Base-by-base conservation (phyloP, 306 rosid species). In the Biancaea sappan region DNA sequence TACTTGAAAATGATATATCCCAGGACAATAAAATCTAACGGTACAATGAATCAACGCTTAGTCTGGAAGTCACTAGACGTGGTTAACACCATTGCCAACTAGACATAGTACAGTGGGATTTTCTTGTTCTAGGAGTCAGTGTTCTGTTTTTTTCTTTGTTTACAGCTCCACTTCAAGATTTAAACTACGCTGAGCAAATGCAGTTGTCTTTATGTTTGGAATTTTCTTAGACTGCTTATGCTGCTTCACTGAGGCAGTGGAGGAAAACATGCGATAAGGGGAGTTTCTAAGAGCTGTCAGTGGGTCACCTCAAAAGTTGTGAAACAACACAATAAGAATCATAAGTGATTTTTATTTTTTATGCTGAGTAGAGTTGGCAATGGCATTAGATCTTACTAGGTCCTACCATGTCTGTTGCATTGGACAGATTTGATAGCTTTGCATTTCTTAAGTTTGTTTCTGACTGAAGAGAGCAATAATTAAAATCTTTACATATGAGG, bases 241-340 rank as follows among this genome's bases (percentile, higher is more conserved):
- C 57, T 26, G 24, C 57, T 25, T 68, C 32, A 48, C 60, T 48
- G 60, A 29, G 58, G n/a, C 58, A 66, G 57, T 46, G 41, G 58
- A 16, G 25, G 29, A 47, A 38, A 15, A 9, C 52, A 46, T 66
- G 56, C 28, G 28, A 31, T 46, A 29, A 16, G 31, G 31, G 35
- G 19, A 18, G 32, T 48, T 48, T 67, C 59, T 67, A 13, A 29
- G 8, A 19, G 37, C 19, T 68, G 60, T 48, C 31, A 18, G 73
- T 32, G 14, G 48, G 60, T 68, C 46, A 22, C 62, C 13, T 11
- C 22, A 69, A 21, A 25, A 9, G 32, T 37, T 32, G 31, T 31
- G 18, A 48, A 52, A 31, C n/a, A 1, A 4, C 6, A 0, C 15
- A 21, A 40, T 1, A 18, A 38, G 5, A 38, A 6, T 19, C 32